These are phyloP conservation scores for Paramecium sonneborni DNA, from an alignment of 73 alveolate species.

Conservation along the genomic window DNA sequence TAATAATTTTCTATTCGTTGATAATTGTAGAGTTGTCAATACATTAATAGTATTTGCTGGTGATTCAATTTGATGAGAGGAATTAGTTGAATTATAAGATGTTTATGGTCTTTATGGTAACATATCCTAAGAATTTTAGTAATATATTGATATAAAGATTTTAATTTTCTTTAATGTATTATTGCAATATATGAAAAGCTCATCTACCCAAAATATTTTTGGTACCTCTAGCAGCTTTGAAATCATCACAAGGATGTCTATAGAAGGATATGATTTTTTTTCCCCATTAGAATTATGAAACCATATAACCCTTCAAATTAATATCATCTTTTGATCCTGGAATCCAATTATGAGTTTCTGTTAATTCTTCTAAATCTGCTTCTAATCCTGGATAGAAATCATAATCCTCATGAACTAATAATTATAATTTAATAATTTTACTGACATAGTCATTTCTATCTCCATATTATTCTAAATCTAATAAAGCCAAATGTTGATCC, in stretches of 20 bases:
- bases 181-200: background rate
- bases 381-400: constrained; percentile 65
- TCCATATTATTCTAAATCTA: constrained; percentile 60
- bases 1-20: background rate
- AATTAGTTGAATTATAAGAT: background rate
- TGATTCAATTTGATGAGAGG: background rate
- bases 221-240: constrained; percentile 69
- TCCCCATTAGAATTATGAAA: constrained; percentile 64
- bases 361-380: constrained; percentile 61
- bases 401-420: constrained; percentile 60
- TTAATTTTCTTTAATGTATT: background rate
- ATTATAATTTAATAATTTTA: background rate
- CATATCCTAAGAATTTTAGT: background rate
- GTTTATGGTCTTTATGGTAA: constrained; percentile 7
- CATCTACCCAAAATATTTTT: constrained; percentile 70
- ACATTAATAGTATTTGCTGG: background rate
- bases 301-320: constrained; percentile 61
- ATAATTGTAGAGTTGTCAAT: background rate
- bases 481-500: constrained; percentile 59
- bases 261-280: constrained; percentile 63
- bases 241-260: constrained; percentile 70
- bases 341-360: constrained; percentile 68
- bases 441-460: constrained; percentile 46
- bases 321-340: constrained; percentile 70
- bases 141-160: background rate